Conservation (phyloP, 2,329 filamentous ascomycete genomes). For the Fulvia fulva region DNA sequence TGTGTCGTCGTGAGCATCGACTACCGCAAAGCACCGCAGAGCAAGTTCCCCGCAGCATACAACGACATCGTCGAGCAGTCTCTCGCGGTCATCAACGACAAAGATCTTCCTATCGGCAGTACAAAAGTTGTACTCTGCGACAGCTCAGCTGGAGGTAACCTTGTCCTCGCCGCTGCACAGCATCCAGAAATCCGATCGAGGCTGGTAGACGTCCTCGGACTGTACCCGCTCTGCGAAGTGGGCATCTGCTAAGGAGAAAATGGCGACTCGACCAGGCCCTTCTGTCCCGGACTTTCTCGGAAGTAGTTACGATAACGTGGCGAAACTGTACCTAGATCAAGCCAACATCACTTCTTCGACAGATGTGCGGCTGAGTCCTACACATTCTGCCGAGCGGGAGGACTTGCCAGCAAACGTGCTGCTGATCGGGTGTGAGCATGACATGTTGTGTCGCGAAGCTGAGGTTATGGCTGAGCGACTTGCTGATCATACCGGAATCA, state of each 20-base stretch:
- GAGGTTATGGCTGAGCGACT: constrained; percentile 32
- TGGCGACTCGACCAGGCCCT: constrained; percentile 8
- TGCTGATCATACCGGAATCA: constrained; percentile 20
- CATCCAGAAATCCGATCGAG: constrained; percentile 28
- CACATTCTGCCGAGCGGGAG: constrained; percentile 31
- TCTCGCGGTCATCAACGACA: constrained; percentile 42
- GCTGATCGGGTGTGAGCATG: constrained; percentile 44
- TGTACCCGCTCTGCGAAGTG: constrained; percentile 40
- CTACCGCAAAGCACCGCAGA: constrained; percentile 47
- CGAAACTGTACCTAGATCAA: constrained; percentile 17
- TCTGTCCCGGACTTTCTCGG: constrained; percentile 9
- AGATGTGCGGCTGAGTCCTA: constrained; percentile 44
- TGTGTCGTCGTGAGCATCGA: constrained; percentile 46
- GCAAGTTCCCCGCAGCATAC: constrained; percentile 44
- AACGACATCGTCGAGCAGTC: constrained; percentile 47
- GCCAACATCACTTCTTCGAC: constrained; percentile 34
- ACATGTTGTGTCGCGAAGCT: constrained; percentile 44
- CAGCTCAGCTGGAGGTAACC: constrained; percentile 52
- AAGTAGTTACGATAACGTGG: constrained; percentile 4
- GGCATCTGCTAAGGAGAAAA: constrained; percentile 5
- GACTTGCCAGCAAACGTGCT: constrained; percentile 43
- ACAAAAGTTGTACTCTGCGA: constrained; percentile 43
- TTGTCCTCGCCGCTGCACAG: constrained; percentile 43
- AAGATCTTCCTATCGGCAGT: constrained; percentile 45
- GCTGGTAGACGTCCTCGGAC: constrained; percentile 39